Conservation (phyloP, 345 rosid genomes). For the Cardamine chenopodiifolia region DNA sequence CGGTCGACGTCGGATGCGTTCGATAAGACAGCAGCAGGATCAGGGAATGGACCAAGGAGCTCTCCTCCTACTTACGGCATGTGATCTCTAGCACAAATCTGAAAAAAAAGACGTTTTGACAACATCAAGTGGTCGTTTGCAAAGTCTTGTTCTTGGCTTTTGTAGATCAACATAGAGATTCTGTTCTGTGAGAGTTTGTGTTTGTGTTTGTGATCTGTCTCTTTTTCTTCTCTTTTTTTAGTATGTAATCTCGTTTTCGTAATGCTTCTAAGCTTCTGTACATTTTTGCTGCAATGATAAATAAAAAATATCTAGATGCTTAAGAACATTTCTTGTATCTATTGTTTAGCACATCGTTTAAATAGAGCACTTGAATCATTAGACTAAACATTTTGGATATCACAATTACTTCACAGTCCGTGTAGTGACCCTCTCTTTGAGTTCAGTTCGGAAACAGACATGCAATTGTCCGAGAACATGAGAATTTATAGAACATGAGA, state of each 20-base stretch:
- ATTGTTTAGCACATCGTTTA: neutral
- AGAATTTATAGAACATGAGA: too few relatives aligned
- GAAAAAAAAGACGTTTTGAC: neutral
- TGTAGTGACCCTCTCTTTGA: too few relatives aligned
- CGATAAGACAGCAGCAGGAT: conserved; percentile 58
- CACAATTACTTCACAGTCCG: neutral
- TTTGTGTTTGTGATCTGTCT: conserved; percentile 4
- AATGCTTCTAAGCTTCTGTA: conserved; percentile 27
- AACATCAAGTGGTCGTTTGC: conserved; percentile 13
- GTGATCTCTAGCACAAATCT: conserved; percentile 52
- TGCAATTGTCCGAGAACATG: too few relatives aligned
- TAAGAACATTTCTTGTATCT: neutral
- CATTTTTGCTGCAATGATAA: conserved; percentile 31
- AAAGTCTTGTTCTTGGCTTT: neutral
- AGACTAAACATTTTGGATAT: too few relatives aligned
- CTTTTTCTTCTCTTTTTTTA: neutral
- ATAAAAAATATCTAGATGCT: conserved; percentile 1
- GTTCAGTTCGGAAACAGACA: too few relatives aligned
- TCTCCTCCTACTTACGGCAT: conserved; percentile 80
- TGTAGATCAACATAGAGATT: conserved; percentile 24
- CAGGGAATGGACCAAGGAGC: conserved; percentile 68
- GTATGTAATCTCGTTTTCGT: neutral
- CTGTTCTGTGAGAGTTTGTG: conserved; percentile 12
- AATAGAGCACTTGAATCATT: neutral
- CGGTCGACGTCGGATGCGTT: conserved; percentile 73